Evolutionary conservation across 176 grass and related monocot species (phyloP).

Genomic region (Oryza officinalis): DNA sequence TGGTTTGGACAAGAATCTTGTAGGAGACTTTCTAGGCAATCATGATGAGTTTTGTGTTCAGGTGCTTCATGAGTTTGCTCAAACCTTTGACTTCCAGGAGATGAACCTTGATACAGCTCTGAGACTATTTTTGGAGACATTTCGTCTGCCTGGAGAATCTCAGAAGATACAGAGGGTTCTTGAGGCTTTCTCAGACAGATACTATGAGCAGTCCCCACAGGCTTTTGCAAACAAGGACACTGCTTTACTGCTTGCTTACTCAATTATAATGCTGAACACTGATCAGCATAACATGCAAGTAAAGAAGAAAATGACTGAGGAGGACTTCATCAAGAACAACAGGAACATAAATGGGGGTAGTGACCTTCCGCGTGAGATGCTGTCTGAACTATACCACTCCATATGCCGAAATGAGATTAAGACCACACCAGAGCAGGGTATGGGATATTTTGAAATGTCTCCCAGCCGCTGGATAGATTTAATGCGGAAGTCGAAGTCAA

Average conservation of each 20-base stretch:
- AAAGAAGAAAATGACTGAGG: constrained; percentile 99
- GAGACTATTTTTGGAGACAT: constrained; percentile 91
- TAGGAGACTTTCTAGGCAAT: constrained; percentile 96
- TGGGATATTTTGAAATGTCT: constrained; percentile 95
- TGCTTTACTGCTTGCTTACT: constrained; percentile 87
- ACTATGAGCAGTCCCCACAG: constrained; percentile 87
- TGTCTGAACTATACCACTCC: constrained; percentile 83
- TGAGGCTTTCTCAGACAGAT: constrained; percentile 98
- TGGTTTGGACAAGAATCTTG: constrained; percentile 96
- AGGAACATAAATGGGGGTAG: constrained; percentile 93
- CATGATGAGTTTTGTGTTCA: constrained; percentile 99
- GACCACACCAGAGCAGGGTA: constrained; percentile 84
- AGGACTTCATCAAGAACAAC: constrained; percentile 98
- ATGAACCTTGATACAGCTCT: constrained; percentile 98
- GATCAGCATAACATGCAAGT: constrained; percentile 99
- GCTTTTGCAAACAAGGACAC: constrained; percentile 93
- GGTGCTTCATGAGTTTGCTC: constrained; percentile 93
- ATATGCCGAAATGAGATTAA: constrained; percentile 93
- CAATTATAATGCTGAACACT: constrained; percentile 99
- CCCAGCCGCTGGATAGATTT: constrained; percentile 96
- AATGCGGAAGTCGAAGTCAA: constrained; percentile 83
- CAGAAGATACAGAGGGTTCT: constrained; percentile 99
- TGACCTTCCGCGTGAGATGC: constrained; percentile 90
- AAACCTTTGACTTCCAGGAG: constrained; percentile 89
- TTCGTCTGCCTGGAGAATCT: constrained; percentile 90